Evolutionary conservation across 768 basidiomycete genomes (phyloP).

Genomic region (Rhodotorula diobovata): DNA sequence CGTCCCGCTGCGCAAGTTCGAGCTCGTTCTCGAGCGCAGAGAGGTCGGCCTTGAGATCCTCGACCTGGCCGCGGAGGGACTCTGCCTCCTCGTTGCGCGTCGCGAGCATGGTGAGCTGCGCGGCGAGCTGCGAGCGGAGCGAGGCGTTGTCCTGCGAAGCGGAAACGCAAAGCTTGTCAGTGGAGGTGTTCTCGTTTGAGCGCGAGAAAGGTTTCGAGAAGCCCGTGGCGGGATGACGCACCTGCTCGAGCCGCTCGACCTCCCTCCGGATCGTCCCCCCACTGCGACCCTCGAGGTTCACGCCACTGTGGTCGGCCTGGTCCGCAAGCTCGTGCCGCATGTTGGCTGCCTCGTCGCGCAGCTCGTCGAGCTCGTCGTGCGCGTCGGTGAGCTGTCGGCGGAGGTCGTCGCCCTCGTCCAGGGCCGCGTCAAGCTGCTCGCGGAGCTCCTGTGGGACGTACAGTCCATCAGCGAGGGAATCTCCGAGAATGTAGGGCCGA

Average conservation of each 20-base stretch:
- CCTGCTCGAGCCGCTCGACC: slow-evolving; percentile 39
- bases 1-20: slow-evolving; percentile 56
- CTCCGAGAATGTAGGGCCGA: no score
- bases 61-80: slow-evolving; percentile 54
- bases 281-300: slow-evolving; percentile 6
- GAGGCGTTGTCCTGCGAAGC: slow-evolving; percentile 36
- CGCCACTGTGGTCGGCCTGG: slow-evolving; percentile 23
- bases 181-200: neutral
- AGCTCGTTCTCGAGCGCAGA: slow-evolving; percentile 62
- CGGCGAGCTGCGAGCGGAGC: slow-evolving; percentile 39
- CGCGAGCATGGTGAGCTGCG: slow-evolving; percentile 42
- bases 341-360: slow-evolving; percentile 4
- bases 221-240: neutral
- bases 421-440: slow-evolving; percentile 37
- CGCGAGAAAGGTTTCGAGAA: no score
- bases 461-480: neutral
- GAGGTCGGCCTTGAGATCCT: slow-evolving; percentile 65
- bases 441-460: slow-evolving; percentile 49
- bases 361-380: slow-evolving; percentile 25
- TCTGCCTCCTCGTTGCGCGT: slow-evolving; percentile 39
- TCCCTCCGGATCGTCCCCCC: slow-evolving; percentile 17
- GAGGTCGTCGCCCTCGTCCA: slow-evolving; percentile 37
- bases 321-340: slow-evolving; percentile 30
- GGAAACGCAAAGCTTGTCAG: neutral
- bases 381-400: slow-evolving; percentile 24